Evolutionary conservation across 768 basidiomycete species (phyloP), one percentile per base, ranked within the genome.

Genomic region (Amanita phalloides): DNA sequence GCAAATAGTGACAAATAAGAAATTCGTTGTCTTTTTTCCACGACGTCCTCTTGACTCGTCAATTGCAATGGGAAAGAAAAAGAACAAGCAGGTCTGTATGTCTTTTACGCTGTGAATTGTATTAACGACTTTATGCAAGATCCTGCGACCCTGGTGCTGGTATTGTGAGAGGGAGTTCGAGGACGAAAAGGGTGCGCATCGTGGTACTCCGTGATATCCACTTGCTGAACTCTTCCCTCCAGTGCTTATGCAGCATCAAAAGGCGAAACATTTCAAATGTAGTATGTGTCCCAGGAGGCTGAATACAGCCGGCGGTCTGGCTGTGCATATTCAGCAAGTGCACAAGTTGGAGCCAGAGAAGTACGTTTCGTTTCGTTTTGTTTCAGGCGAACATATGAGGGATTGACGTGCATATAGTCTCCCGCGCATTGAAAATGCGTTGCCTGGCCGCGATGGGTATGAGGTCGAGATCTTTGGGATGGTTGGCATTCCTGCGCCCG

Each of bases 391-490:
- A 53, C 48, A 36, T 42, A 14, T 33, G 28, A 21, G 49, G 44
- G 13, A 43, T 46, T 36, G 25, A 41, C 49, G 39, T 49, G 21
- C n/a, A 33, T 45, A 17, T 35, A 85, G 84, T 55, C 71, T 87
- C 32, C 82, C 79, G n/a, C 89, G 95, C 17, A 92, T 99, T 23
- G 94, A 96, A 51, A 98, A 97, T 64, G 94, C 95, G 0, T 73
- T 99, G 3, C 92, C 95, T 7, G 95, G 94, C 26, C 83, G 96
- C 32, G 95, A 97, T 68, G 92, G 94, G 1, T 97, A 97, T 60
- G 95, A 98, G 64, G 86, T 99, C 35, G 96, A 99, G 69, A 98
- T 99, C 45, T 98, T 98, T 57, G 96, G 96, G 21, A 98, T 99
- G 96, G 95, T 96, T 64, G 96, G 95, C 50, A 92, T 97, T 46